Conservation (phyloP, 352 stramenopile genomes). For the Globisporangium yorkense region DNA sequence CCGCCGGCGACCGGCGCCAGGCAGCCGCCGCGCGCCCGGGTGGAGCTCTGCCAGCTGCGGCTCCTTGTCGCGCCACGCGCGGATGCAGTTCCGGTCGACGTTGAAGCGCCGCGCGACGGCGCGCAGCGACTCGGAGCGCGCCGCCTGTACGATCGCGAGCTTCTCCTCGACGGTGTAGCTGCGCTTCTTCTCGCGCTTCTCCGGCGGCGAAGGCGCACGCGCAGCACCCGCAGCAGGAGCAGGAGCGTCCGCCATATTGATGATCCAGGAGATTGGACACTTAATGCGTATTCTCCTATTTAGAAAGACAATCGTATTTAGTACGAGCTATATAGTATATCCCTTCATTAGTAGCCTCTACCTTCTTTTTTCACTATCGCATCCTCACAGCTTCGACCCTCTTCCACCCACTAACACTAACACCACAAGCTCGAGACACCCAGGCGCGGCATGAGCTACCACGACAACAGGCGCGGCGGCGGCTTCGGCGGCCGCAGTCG, state of each 20-base stretch:
- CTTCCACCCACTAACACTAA: neutral
- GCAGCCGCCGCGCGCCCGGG: constrained; percentile 48
- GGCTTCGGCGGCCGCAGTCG: constrained; percentile 61
- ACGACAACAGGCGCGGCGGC: constrained; percentile 28
- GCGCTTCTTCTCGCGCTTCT: constrained; percentile 43
- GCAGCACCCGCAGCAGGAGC: neutral
- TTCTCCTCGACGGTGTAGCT: constrained; percentile 76
- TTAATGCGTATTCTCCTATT: neutral
- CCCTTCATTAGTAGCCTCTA: no score
- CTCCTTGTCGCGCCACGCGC: constrained; percentile 62
- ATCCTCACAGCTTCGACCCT: neutral
- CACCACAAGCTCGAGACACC: no score
- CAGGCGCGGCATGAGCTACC: constrained; percentile 48
- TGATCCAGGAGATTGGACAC: neutral
- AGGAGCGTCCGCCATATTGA: constrained; percentile 2
- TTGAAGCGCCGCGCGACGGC: constrained; percentile 56
- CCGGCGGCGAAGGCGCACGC: neutral
- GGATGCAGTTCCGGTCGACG: constrained; percentile 70
- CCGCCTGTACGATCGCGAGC: constrained; percentile 50
- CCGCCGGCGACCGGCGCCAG: constrained; percentile 39
- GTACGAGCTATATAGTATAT: no score
- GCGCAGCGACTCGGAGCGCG: constrained; percentile 46
- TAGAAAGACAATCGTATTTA: no score
- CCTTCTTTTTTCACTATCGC: no score
- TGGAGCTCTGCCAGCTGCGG: constrained; percentile 44